Conservation (phyloP, 2,329 filamentous ascomycete species). For the Metarhizium anisopliae region DNA sequence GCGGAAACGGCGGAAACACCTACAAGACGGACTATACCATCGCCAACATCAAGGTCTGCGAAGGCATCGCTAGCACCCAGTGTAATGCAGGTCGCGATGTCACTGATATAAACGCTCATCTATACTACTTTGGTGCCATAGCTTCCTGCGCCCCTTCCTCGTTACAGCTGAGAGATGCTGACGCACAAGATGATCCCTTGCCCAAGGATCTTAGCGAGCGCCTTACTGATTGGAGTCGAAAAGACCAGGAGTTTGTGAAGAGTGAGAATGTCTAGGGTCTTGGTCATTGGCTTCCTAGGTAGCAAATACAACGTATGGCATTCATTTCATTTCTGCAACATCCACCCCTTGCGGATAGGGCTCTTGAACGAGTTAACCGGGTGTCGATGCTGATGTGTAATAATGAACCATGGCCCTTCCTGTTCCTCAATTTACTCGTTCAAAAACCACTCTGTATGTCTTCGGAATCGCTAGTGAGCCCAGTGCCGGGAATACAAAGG, state of each 20-base stretch:
- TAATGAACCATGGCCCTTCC: too few species aligned
- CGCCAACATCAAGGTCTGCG: slow-evolving; percentile 35
- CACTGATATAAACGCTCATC: slow-evolving; percentile 36
- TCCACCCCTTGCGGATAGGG: too few species aligned
- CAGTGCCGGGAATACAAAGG: too few species aligned
- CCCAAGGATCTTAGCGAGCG: slow-evolving; percentile 26
- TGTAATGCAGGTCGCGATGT: slow-evolving; percentile 44
- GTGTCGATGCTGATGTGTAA: too few species aligned
- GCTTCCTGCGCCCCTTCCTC: slow-evolving; percentile 26
- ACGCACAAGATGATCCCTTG: not conserved
- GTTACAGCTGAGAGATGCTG: not conserved
- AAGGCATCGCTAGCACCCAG: slow-evolving; percentile 33
- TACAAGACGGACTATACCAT: slow-evolving; percentile 27
- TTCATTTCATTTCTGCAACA: too few species aligned
- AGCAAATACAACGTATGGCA: too few species aligned
- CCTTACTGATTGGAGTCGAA: slow-evolving; percentile 24
- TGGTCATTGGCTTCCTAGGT: too few species aligned
- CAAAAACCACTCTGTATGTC: too few species aligned
- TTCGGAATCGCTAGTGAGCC: too few species aligned
- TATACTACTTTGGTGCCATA: slow-evolving; percentile 39
- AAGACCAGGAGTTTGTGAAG: slow-evolving; percentile 20
- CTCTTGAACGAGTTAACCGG: too few species aligned
- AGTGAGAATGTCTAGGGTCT: too few species aligned
- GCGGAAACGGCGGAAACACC: slow-evolving; percentile 12
- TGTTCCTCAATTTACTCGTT: too few species aligned